These are phyloP conservation scores for Crithidia brevicula DNA, from an alignment of 208 protist species.

Conservation along the genomic window DNA sequence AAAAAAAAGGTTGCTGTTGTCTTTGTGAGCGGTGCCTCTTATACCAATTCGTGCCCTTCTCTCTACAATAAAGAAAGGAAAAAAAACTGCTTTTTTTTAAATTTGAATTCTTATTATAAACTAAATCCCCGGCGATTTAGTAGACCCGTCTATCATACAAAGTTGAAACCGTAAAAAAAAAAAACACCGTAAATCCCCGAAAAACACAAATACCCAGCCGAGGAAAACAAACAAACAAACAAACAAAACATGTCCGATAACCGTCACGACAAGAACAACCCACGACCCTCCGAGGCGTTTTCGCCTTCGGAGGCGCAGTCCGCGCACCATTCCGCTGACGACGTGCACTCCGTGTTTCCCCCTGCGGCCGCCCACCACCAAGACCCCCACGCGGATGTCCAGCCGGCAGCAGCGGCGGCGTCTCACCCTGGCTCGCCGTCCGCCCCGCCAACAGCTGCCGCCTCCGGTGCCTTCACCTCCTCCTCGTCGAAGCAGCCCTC, in stretches of 20 bases:
- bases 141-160: too few relatives aligned
- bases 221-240: slow-evolving; percentile 19
- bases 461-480: slow-evolving; percentile 4
- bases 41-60: too few relatives aligned
- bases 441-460: neutral
- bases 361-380: neutral
- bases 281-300: neutral
- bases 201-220: too few relatives aligned
- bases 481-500: slow-evolving; percentile 17
- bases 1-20: neutral
- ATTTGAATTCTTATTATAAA: too few relatives aligned
- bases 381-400: neutral
- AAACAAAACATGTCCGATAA: slow-evolving; percentile 8
- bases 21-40: too few relatives aligned
- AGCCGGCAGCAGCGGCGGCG: neutral
- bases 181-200: too few relatives aligned
- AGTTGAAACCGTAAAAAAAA: too few relatives aligned
- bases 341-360: neutral
- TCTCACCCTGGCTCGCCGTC: neutral
- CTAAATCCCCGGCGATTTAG: too few relatives aligned
- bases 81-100: too few relatives aligned
- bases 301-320: slow-evolving; percentile 1
- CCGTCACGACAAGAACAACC: slow-evolving; percentile 3
- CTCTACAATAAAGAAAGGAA: slow-evolving; percentile 4
- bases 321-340: neutral